Base-by-base conservation (phyloP, 2,329 filamentous ascomycete species). In the Pseudopithomyces maydicus region DNA sequence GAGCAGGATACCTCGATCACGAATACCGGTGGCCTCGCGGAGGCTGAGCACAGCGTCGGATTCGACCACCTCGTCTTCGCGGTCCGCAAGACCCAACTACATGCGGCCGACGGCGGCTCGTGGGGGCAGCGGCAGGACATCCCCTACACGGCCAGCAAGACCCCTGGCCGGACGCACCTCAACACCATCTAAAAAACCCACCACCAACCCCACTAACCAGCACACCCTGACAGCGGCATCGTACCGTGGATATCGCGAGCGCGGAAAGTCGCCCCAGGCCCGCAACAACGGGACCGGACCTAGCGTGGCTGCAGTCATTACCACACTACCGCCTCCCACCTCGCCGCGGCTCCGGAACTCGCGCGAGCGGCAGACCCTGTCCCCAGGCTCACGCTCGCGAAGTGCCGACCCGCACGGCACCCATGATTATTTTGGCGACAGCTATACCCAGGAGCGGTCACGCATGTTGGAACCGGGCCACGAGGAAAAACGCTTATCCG, bases 311-410 rank as follows among this genome's bases (percentile, higher is more conserved):
- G 71, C 71, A 51, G 64, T 71, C 54, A 69, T 74, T 23, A 66
- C 65, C 49, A 67, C 66, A 49, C 62, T 69, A 41, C 71, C 64
- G 49, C 62, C 65, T 26, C 71, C 70, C 17, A 57, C 68, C 29
- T 75, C 73, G 32, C 73, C 73, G 17, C 72, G 72, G 36, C 56
- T 75, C 39, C 70, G 73, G 23, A 71, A 74, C 42, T 74, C 73
- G 14, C 63, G 70, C 54, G 73, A 75, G 55, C 54, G 73, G 19
- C 71, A 73, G 49, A 56, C 68, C 7, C 59, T 72, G 19, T 66
- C 70, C 11, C 69, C 70, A 14, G 57, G 54, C 41, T 60, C 64
- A 11, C 62, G 61, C 19, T 59, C 64, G 6, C 60, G 57, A 52
- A 65, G 62, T 17, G 53, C 62, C 36, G 66, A 66, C 38, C 32